Conservation (phyloP, 345 rosid genomes). For the Salix caprea region DNA sequence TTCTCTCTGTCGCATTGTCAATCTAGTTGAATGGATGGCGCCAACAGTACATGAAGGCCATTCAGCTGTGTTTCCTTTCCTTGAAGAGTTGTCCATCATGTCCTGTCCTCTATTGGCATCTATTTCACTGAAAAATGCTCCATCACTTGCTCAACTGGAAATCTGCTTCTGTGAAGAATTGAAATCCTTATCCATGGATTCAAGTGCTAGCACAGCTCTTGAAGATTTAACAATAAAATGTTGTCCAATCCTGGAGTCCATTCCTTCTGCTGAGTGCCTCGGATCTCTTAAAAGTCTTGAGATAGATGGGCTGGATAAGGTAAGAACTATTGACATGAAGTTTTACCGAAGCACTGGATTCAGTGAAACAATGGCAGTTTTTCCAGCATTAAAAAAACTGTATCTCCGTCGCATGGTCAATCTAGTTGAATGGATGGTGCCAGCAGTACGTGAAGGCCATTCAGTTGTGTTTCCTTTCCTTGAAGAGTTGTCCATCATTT, state of each 20-base stretch:
- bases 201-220: neutral
- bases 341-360: too few species aligned
- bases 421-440: constrained; percentile 5
- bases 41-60: neutral
- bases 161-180: neutral
- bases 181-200: neutral
- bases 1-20: neutral
- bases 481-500: neutral
- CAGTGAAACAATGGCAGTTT: neutral
- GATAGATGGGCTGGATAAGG: neutral
- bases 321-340: too few species aligned
- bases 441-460: neutral
- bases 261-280: too few species aligned
- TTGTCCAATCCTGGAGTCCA: too few species aligned
- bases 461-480: constrained; percentile 12
- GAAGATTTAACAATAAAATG: neutral
- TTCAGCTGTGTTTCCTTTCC: constrained; percentile 8
- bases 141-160: neutral
- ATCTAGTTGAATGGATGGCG: constrained; percentile 5
- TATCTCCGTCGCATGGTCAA: neutral
- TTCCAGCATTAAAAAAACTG: constrained; percentile 12
- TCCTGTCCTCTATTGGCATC: neutral
- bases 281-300: neutral
- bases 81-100: neutral
- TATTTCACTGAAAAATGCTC: neutral